A percentile compares a stretch with the other conserved stretches of the same genome.
Evolutionary conservation across 495 filamentous ascomycete species (phyloP).

Genomic region (Thermochaetoides thermophila): DNA sequence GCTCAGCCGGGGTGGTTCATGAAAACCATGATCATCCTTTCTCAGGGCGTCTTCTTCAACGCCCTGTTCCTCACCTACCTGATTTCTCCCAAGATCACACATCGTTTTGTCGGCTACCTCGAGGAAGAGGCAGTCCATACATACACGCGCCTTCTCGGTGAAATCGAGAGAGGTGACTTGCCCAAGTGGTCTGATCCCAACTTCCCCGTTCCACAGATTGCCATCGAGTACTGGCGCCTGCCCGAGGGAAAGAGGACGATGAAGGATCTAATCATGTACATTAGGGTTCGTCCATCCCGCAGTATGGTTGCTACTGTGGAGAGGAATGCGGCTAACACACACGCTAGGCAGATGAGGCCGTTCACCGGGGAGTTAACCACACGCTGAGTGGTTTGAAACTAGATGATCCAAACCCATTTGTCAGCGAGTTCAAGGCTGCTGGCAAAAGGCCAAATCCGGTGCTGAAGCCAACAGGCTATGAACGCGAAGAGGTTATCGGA

Average conservation of each 20-base stretch:
- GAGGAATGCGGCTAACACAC: neutral
- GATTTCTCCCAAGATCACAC: slow-evolving; percentile 73
- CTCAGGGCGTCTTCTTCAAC: slow-evolving; percentile 85
- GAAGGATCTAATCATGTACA: slow-evolving; percentile 72
- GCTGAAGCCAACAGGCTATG: slow-evolving; percentile 60
- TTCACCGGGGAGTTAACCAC: slow-evolving; percentile 94
- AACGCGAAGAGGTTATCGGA: slow-evolving; percentile 65
- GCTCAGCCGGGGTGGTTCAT: slow-evolving; percentile 84
- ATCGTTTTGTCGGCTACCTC: slow-evolving; percentile 92
- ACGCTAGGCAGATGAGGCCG: slow-evolving; percentile 67
- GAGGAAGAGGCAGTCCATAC: slow-evolving; percentile 96
- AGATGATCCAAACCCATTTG: slow-evolving; percentile 81
- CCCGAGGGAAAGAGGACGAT: slow-evolving; percentile 71
- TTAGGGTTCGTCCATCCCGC: slow-evolving; percentile 31
- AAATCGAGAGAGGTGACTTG: slow-evolving; percentile 70
- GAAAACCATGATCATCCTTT: slow-evolving; percentile 70
- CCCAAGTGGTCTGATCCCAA: slow-evolving; percentile 58
- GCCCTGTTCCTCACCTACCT: slow-evolving; percentile 82
- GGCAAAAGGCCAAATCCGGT: slow-evolving; percentile 43
- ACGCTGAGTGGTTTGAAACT: slow-evolving; percentile 71
- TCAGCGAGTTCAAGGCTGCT: slow-evolving; percentile 53
- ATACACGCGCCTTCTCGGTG: slow-evolving; percentile 73
- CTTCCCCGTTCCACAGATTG: slow-evolving; percentile 73
- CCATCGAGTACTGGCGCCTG: slow-evolving; percentile 84
- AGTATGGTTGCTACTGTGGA: neutral